Evolutionary conservation across 2,329 filamentous ascomycete species (phyloP).

Genomic region (Diaporthe helianthi): DNA sequence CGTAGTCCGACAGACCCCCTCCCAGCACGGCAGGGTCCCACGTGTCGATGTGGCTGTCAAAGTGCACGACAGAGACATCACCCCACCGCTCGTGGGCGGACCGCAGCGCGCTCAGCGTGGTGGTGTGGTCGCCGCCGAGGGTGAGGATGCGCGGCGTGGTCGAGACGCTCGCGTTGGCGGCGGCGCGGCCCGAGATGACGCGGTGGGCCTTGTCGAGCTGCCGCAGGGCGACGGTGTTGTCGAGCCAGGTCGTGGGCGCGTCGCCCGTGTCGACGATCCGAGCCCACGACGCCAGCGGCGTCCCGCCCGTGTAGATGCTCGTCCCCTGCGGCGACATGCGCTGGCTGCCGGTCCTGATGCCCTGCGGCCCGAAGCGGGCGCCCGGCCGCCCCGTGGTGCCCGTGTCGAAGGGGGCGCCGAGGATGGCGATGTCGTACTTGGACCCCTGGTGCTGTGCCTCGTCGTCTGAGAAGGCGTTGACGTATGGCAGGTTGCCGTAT

Average conservation of each 20-base stretch:
- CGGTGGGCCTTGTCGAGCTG: slow-evolving; percentile 76
- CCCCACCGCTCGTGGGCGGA: slow-evolving; percentile 65
- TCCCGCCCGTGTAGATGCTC: slow-evolving; percentile 31
- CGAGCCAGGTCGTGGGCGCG: slow-evolving; percentile 77
- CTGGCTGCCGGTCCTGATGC: slow-evolving; percentile 34
- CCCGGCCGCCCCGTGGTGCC: slow-evolving; percentile 32
- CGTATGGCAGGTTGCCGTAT: slow-evolving; percentile 67
- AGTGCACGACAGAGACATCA: slow-evolving; percentile 68
- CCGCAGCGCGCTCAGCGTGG: slow-evolving; percentile 67
- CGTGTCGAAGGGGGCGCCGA: slow-evolving; percentile 60
- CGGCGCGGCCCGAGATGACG: slow-evolving; percentile 45
- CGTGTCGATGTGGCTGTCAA: slow-evolving; percentile 72
- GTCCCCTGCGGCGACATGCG: slow-evolving; percentile 24
- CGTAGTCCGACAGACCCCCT: slow-evolving; percentile 66
- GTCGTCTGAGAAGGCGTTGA: slow-evolving; percentile 65
- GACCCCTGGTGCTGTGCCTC: slow-evolving; percentile 50
- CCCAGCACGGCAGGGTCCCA: slow-evolving; percentile 69
- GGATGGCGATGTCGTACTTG: slow-evolving; percentile 63
- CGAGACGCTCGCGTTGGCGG: slow-evolving; percentile 53
- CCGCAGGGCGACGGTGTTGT: slow-evolving; percentile 75
- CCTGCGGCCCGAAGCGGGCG: slow-evolving; percentile 30
- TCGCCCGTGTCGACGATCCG: slow-evolving; percentile 78
- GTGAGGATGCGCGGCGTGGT: slow-evolving; percentile 61
- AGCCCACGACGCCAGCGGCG: slow-evolving; percentile 30
- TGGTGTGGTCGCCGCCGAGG: slow-evolving; percentile 70